phyloP scores from a whole-genome alignment of 164 flowering plant genomes.

The Dillenia suffruticosa region DNA sequence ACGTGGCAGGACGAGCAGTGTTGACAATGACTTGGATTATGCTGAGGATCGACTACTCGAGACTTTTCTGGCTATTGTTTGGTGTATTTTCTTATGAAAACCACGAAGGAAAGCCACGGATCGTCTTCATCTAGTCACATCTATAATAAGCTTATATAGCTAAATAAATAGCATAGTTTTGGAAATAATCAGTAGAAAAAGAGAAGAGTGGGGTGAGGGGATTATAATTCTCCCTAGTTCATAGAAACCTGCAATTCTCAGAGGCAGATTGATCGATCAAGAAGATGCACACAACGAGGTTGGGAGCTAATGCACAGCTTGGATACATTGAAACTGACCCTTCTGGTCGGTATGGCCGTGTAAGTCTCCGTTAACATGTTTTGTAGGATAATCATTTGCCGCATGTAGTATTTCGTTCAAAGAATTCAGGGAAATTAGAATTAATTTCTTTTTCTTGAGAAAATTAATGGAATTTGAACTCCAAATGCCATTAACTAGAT shows the following conservation, averaged over 20 bases:
- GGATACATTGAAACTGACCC: constrained; percentile 77
- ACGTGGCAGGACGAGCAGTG: constrained; percentile 41
- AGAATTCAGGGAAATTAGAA: no score
- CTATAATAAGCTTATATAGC: no score
- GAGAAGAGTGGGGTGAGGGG: no score
- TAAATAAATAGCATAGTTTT: no score
- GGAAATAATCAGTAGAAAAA: no score
- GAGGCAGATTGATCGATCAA: neutral
- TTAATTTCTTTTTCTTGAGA: no score
- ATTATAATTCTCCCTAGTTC: no score
- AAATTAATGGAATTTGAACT: no score
- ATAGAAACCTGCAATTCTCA: no score
- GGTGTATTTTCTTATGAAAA: constrained; percentile 76
- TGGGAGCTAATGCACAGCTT: constrained; percentile 18
- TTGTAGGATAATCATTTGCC: no score
- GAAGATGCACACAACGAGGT: constrained; percentile 7
- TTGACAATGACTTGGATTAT: constrained; percentile 75
- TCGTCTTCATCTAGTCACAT: constrained; percentile 20
- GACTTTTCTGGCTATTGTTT: constrained; percentile 77
- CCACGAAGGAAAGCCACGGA: constrained; percentile 88
- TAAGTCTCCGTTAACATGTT: constrained; percentile 28
- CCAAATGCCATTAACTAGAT: no score
- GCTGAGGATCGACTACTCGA: constrained; percentile 71
- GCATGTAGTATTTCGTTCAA: no score
- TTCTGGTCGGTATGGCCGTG: constrained; percentile 89